phyloP scores from a whole-genome alignment of 2,329 filamentous ascomycete species.

The Xylariaceae sp. region DNA sequence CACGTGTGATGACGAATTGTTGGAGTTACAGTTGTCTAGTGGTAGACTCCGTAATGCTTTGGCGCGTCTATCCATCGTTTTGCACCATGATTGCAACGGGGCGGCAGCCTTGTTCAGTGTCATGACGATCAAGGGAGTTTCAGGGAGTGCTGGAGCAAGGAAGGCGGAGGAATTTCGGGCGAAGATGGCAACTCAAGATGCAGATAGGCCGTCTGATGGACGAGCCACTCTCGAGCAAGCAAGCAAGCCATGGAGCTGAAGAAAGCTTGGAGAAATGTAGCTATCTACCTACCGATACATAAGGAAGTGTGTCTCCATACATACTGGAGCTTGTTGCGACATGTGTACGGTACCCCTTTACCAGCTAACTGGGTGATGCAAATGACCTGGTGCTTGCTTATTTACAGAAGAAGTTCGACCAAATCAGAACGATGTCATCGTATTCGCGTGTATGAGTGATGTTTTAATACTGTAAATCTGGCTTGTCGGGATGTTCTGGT shows the following conservation, averaged over 20 bases:
- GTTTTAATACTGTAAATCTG: too few species aligned
- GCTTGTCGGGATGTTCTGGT: too few species aligned
- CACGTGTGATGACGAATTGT: constrained; percentile 6
- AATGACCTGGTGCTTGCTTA: too few species aligned
- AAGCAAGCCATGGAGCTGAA: background rate
- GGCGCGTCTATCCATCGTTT: background rate
- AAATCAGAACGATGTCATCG: too few species aligned
- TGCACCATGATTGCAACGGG: background rate
- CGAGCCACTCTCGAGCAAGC: background rate
- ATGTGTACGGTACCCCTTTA: too few species aligned
- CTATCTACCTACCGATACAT: background rate
- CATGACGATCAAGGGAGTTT: background rate
- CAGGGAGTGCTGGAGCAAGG: background rate
- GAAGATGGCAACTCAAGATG: background rate
- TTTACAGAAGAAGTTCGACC: too few species aligned
- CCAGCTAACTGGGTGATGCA: too few species aligned
- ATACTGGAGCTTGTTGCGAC: too few species aligned
- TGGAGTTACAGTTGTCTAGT: constrained; percentile 7
- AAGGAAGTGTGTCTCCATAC: too few species aligned
- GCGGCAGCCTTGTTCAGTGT: background rate
- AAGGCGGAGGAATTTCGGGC: background rate
- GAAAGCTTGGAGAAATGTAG: background rate
- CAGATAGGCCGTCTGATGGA: background rate
- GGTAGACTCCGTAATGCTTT: background rate
- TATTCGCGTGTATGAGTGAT: too few species aligned